phyloP scores from a whole-genome alignment of 2,329 filamentous ascomycete species.

The Trichoderma atroviride region DNA sequence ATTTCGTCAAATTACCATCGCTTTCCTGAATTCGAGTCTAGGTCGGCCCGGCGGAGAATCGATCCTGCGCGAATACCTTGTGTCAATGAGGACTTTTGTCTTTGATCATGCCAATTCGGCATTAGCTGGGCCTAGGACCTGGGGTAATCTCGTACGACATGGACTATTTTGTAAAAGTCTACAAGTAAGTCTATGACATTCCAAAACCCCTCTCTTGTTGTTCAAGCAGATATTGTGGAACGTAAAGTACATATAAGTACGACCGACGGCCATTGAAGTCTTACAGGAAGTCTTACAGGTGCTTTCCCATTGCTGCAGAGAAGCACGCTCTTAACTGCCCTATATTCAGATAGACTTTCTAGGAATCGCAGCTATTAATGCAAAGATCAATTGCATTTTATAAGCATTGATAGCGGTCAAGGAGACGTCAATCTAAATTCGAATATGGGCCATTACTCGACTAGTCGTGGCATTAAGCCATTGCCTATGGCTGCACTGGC shows the following conservation, averaged over 20 bases:
- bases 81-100: not conserved
- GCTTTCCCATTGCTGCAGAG: not conserved
- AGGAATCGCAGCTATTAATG: not conserved
- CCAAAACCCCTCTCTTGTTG: not conserved
- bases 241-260: not conserved
- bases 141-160: not conserved
- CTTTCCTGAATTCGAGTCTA: not conserved
- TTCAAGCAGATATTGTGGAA: not conserved
- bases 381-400: not conserved
- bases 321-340: not conserved
- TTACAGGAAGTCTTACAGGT: not conserved
- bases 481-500: conserved; percentile 9
- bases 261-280: not conserved
- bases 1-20: not conserved
- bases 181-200: not conserved
- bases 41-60: not conserved
- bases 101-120: not conserved
- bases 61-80: not conserved
- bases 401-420: not conserved
- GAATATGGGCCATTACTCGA: conserved; percentile 3
- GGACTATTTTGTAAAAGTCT: not conserved
- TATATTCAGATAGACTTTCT: not conserved
- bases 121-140: not conserved
- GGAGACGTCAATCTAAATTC: not conserved
- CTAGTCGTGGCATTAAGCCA: not conserved